Base-by-base conservation (phyloP, 306 rosid species). In the Mimosa bimucronata region DNA sequence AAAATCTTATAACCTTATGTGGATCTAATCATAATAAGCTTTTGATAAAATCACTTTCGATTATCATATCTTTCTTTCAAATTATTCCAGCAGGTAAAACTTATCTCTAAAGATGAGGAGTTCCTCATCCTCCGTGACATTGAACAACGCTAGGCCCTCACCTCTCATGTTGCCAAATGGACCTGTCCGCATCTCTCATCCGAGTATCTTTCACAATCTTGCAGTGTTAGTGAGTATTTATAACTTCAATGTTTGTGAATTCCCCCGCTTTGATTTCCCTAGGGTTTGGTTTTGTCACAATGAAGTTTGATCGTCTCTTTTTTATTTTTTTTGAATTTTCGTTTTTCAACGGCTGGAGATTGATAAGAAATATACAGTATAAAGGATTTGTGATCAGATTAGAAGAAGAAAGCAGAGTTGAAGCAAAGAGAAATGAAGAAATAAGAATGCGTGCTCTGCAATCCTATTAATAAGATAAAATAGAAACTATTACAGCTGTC, bases 311-410 rank as follows among this genome's bases (percentile, higher is more conserved):
- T 62, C 12, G 25, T 1, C 3, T 82, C 8, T 78, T 50, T 7
- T 31, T 34, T 34, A 2, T 2, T 42, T 12, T 21, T 37, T 62
- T 19, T 5, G 60, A 30, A 31, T 68, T 77, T 14, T 74, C 92
- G 98, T 85, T 44, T 95, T 95, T 81, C 98, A 95, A 87, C 98
- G 92, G 78, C 68, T 95, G 80, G 98, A 95, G 83, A 95, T 95
- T 78, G 98, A 95, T 81, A n/a, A n/a, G n/a, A n/a, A n/a, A n/a
- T n/a, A n/a, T n/a, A n/a, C n/a, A n/a, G n/a, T n/a, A n/a, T n/a
- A n/a, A n/a, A n/a, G n/a, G n/a, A n/a, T n/a, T n/a, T n/a, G n/a
- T n/a, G n/a, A n/a, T n/a, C n/a, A n/a, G n/a, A n/a, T n/a, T n/a
- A n/a, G n/a, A n/a, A n/a, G n/a, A n/a, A n/a, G n/a, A n/a, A n/a